Percentiles rank a stretch among this genome's conserved stretches.
These are phyloP conservation scores for Sporothrix globosa DNA, from an alignment of 2,329 filamentous ascomycete species.

Conservation along the genomic window DNA sequence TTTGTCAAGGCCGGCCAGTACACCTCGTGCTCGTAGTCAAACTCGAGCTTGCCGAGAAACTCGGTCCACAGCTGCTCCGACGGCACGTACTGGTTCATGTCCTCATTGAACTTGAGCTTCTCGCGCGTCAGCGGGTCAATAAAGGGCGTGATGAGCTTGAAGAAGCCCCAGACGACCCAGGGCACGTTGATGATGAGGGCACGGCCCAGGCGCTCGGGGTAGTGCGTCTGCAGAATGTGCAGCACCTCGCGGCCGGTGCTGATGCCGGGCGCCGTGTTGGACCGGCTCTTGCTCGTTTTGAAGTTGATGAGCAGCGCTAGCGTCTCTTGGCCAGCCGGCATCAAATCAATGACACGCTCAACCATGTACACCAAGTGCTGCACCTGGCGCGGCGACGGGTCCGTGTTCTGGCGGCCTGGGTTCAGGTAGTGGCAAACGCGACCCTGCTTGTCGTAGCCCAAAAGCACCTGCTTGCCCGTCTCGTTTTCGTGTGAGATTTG, in stretches of 20 bases:
- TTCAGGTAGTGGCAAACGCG: slow-evolving; percentile 91
- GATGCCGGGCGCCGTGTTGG: slow-evolving; percentile 73
- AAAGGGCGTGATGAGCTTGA: slow-evolving; percentile 93
- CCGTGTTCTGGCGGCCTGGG: slow-evolving; percentile 90
- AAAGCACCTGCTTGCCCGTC: slow-evolving; percentile 89
- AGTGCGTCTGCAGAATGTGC: slow-evolving; percentile 90
- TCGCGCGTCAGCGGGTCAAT: slow-evolving; percentile 92
- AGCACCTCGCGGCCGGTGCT: slow-evolving; percentile 81
- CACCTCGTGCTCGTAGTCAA: slow-evolving; percentile 82
- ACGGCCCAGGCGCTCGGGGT: slow-evolving; percentile 86
- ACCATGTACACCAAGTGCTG: slow-evolving; percentile 97
- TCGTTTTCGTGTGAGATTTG: slow-evolving; percentile 93
- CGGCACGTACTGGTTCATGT: slow-evolving; percentile 80
- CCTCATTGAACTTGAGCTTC: slow-evolving; percentile 98
- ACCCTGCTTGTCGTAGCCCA: slow-evolving; percentile 83
- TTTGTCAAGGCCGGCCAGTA: slow-evolving; percentile 89
- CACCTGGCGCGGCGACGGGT: slow-evolving; percentile 80
- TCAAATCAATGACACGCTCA: slow-evolving; percentile 84
- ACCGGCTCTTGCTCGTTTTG: slow-evolving; percentile 73
- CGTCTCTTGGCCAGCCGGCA: slow-evolving; percentile 84
- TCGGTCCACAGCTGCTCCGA: slow-evolving; percentile 78
- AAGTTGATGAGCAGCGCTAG: slow-evolving; percentile 90
- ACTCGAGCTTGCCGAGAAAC: slow-evolving; percentile 76
- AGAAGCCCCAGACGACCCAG: slow-evolving; percentile 90
- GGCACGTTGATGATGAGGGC: slow-evolving; percentile 92